These are phyloP conservation scores for Anthoceros angustus DNA, from an alignment of 225 moss, liverwort and hornwort genomes.

Conservation along the genomic window DNA sequence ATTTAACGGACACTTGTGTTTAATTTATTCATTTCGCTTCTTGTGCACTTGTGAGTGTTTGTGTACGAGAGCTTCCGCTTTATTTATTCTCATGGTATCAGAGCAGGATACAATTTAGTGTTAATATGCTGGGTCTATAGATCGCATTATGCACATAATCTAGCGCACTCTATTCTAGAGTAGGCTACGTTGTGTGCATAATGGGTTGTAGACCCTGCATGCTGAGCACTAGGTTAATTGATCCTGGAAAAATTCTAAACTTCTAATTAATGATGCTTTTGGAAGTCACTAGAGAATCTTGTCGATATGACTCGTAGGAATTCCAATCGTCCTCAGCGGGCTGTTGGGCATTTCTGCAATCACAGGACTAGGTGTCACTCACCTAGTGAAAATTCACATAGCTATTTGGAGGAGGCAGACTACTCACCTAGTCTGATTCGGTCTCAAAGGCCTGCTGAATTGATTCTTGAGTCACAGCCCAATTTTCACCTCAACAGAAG, in stretches of 20 bases:
- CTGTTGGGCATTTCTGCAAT: neutral
- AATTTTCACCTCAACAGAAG: neutral
- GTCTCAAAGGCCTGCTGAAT: neutral
- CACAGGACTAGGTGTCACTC: neutral
- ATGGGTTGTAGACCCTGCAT: neutral
- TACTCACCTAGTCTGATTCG: neutral
- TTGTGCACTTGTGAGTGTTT: too few relatives aligned
- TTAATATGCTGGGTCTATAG: neutral
- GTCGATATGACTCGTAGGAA: too few relatives aligned
- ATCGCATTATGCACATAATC: neutral
- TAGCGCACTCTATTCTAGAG: neutral
- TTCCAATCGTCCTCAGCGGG: neutral
- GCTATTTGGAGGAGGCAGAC: neutral
- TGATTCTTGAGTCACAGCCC: neutral
- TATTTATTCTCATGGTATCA: too few relatives aligned
- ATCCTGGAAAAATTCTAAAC: neutral
- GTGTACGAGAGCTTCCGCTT: too few relatives aligned
- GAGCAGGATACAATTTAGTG: neutral
- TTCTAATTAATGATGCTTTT: neutral
- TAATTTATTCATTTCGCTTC: too few relatives aligned
- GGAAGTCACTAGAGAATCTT: neutral
- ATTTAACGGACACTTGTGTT: too few relatives aligned
- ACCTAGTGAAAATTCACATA: neutral
- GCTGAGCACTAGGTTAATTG: neutral
- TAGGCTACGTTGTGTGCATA: neutral